Base-by-base conservation (phyloP, 2,329 filamentous ascomycete species). In the Apiospora sp. region DNA sequence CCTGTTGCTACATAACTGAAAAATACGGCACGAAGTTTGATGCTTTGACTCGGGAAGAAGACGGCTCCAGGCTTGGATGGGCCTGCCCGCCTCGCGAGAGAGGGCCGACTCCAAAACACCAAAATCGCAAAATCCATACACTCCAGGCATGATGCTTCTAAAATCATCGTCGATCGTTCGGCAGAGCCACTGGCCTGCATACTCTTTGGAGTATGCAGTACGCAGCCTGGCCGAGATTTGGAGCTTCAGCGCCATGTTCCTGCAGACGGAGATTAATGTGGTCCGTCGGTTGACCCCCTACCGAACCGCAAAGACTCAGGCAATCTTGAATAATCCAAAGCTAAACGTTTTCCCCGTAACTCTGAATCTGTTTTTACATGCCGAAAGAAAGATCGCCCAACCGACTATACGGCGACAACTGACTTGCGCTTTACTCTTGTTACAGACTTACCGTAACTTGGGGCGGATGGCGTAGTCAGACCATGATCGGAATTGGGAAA, bases 221-320 rank as follows among this genome's bases (percentile, higher is more conserved):
- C 58, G 58, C 34, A 64, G 58, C 34, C 22, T 51, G 49, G 37
- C 37, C 49, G 58, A 64, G 58, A 64, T 64, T 64, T 64, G 34
- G 58, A 64, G 58, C 58, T 64, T 64, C 58, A 37, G 58, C 58
- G 34, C 58, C 58, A 64, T 64, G 58, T 64, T 64, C 58, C 58
- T 64, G 58, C 34, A 64, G 58, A 64, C 58, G 58, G 58, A 64
- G 58, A 64, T 64, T 64, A 64, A 64, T 64, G 58, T 64, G 58
- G 58, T 41, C 58, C 58, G 22, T 64, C 58, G 58, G 58, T 14
- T 64, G 10, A 22, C 54, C 58, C 58, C 58, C 58, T 64, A 64
- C 58, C 58, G 58, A 64, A 64, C 30, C 16, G 58, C 19, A 34
- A 64, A 64, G 58, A 41, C 58, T 41, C 58, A 41, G 34, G 30